A percentile compares a stretch with the other conserved stretches of the same genome.
phyloP scores from a whole-genome alignment of 148 eudicot species.

The Rhododendron ovatum region DNA sequence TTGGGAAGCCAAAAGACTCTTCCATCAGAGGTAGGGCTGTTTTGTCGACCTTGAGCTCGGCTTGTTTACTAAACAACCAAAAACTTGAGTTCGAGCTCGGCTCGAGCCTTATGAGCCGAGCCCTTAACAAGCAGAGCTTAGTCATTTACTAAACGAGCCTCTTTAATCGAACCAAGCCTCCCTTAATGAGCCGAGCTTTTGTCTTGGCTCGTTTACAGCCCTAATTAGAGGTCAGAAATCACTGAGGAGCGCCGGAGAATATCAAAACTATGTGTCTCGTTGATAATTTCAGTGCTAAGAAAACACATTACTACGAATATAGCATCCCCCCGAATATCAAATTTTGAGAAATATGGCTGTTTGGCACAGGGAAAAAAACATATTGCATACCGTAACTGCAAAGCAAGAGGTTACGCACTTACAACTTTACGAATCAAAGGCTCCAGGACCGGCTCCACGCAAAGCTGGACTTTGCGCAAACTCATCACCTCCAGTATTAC shows the following conservation, averaged over 20 bases:
- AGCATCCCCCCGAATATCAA: neutral
- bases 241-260: neutral
- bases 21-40: too few species aligned
- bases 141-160: too few species aligned
- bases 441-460: conserved; percentile 45
- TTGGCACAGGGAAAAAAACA: neutral
- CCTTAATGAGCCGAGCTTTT: too few species aligned
- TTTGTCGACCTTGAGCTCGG: too few species aligned
- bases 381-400: neutral
- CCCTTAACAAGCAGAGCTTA: too few species aligned
- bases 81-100: too few species aligned
- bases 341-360: neutral
- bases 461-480: conserved; percentile 38
- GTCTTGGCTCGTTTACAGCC: too few species aligned
- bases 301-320: neutral
- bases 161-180: too few species aligned
- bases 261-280: neutral
- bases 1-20: neutral
- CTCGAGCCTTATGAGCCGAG: too few species aligned
- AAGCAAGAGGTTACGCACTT: conserved; percentile 26
- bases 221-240: neutral
- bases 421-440: conserved; percentile 60
- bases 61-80: too few species aligned
- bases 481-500: conserved; percentile 56
- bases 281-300: neutral